Evolutionary conservation across 768 basidiomycete genomes (phyloP), one percentile per base, ranked within the genome.

Genomic region (Auriscalpium microsporum): DNA sequence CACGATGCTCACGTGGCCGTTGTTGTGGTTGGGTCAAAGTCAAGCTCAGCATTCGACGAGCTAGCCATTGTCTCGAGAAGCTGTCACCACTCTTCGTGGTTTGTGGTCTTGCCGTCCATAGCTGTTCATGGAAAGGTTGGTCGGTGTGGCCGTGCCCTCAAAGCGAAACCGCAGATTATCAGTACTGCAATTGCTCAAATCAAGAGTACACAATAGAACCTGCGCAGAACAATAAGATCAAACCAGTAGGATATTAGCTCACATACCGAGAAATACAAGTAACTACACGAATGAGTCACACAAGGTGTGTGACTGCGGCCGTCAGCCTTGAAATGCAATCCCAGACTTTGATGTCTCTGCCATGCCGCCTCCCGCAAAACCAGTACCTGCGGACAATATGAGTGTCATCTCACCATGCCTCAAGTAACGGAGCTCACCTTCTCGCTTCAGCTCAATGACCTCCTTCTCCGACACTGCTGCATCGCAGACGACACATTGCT

Each of bases 291-390:
- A 10, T 10, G 42, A 28, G 28, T 4, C 23, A 48, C 19, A 8
- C 1, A 48, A 51, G 36, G 28, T 7, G 28, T 28, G 5, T 28
- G 28, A 28, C 28, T 7, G 28, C 28, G 28, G 28, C 19, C 36
- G 34, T 54, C 40, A 93, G 45, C 90, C 91, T 66, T 94, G 91
- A 74, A 97, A 95, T 0, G 91, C 86, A 11, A 91, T 72, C 2
- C 91, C 92, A 33, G 74, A 75, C 67, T 81, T 86, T 38, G 81
- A 84, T 0, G 88, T 87, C 71, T 95, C 91, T n/a, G 93, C 91
- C 61, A 92, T 70, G 7, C 94, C 94, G n/a, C 94, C 94, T 52
- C 90, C 88, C 8, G 94, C 93, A 65, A 90, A 97, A 0, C 94
- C 94, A 10, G 94, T 97, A 23, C 91, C 90, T 92, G 53, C 4